phyloP scores from a whole-genome alignment of 306 rosid genomes.

The Carpinus fangiana region DNA sequence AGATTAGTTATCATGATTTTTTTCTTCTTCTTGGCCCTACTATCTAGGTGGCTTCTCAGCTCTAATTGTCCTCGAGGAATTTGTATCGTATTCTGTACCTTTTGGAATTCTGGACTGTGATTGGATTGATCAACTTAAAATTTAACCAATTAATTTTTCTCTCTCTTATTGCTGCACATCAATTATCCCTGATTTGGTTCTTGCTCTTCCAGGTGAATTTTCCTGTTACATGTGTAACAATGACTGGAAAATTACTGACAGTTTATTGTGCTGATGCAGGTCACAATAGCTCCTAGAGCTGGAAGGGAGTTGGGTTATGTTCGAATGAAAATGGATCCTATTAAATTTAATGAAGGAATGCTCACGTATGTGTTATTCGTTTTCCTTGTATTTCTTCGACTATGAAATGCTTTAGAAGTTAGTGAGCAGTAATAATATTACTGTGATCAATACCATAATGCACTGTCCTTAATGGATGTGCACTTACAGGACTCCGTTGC shows the following conservation, averaged over 20 bases:
- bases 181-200: background rate
- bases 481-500: conserved; percentile 22
- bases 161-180: background rate
- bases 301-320: conserved; percentile 98
- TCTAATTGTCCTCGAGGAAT: background rate
- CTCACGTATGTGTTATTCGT: conserved; percentile 66
- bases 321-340: conserved; percentile 81
- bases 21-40: too few relatives aligned
- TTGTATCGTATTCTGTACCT: background rate
- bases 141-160: background rate
- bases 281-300: conserved; percentile 98
- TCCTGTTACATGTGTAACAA: background rate
- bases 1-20: too few relatives aligned
- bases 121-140: conserved; percentile 12
- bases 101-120: background rate
- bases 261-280: conserved; percentile 51
- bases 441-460: conserved; percentile 14
- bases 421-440: conserved; percentile 16
- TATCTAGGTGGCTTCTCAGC: too few relatives aligned
- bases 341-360: conserved; percentile 77
- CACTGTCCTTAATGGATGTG: background rate
- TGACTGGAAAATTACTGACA: background rate
- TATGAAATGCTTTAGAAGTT: background rate
- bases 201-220: background rate
- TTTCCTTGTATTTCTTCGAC: background rate